phyloP scores from a whole-genome alignment of 1,139 yeast genomes.

The Taphrina pruni region DNA sequence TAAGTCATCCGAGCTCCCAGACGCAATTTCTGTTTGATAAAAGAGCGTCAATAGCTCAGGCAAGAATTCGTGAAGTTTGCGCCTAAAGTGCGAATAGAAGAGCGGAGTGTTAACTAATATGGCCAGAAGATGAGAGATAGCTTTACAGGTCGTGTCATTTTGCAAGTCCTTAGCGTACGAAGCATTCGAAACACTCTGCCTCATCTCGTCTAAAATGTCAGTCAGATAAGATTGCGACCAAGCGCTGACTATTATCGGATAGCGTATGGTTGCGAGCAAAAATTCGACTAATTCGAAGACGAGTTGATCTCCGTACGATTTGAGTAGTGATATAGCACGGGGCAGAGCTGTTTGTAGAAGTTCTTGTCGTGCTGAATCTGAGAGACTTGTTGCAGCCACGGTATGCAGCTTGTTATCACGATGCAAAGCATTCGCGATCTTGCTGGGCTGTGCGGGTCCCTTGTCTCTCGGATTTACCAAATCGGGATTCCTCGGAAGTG shows the following conservation, averaged over 20 bases:
- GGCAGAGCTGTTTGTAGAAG: slow-evolving; percentile 16
- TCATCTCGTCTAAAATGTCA: neutral
- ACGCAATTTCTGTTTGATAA: neutral
- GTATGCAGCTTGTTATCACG: neutral
- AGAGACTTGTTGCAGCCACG: neutral
- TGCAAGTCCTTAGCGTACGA: neutral
- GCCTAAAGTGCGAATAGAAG: slow-evolving; percentile 1
- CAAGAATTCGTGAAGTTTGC: neutral
- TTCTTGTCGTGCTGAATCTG: neutral
- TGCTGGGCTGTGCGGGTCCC: too few species aligned
- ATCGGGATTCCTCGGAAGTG: too few species aligned
- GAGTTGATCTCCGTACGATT: neutral
- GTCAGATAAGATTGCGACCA: neutral
- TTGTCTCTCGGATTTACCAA: too few species aligned
- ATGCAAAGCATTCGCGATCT: neutral
- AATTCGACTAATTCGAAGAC: slow-evolving; percentile 8
- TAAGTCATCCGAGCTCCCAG: neutral
- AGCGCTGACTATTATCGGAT: neutral
- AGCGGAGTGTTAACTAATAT: neutral
- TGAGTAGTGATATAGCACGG: slow-evolving; percentile 43
- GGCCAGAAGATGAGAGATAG: slow-evolving; percentile 14
- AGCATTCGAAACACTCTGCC: neutral
- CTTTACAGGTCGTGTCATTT: neutral
- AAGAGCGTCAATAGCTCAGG: neutral
- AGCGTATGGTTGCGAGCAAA: slow-evolving; percentile 1